phyloP scores from a whole-genome alignment of 2,329 filamentous ascomycete genomes.

The Ascochyta pisi region DNA sequence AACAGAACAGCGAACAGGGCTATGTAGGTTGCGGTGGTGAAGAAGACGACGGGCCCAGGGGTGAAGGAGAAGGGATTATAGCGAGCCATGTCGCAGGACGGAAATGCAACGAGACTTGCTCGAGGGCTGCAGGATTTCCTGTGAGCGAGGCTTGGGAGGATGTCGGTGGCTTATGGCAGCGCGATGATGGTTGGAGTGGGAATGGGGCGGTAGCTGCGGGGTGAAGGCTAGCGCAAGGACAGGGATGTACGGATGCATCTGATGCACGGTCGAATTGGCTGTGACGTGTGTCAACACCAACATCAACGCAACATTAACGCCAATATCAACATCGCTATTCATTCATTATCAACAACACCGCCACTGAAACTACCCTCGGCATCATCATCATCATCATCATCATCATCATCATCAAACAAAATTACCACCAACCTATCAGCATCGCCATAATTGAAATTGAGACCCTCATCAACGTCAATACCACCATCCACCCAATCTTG shows the following conservation, averaged over 20 bases:
- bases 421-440: no score
- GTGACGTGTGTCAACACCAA: background rate
- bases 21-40: conserved; percentile 77
- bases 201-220: conserved; percentile 7
- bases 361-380: no score
- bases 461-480: no score
- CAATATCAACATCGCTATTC: no score
- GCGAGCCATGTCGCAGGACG: conserved; percentile 40
- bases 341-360: no score
- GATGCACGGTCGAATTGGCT: background rate
- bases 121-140: conserved; percentile 14
- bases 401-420: background rate
- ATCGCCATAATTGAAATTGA: background rate
- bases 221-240: conserved; percentile 8
- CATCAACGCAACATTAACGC: no score
- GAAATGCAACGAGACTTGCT: conserved; percentile 12
- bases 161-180: conserved; percentile 17
- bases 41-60: conserved; percentile 80
- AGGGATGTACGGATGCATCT: background rate
- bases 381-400: background rate
- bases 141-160: background rate
- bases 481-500: no score
- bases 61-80: conserved; percentile 72
- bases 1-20: conserved; percentile 76
- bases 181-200: conserved; percentile 20